A percentile compares a stretch with the other conserved stretches of the same genome.
phyloP scores from a whole-genome alignment of 164 flowering plant species.

The Amborella trichopoda region DNA sequence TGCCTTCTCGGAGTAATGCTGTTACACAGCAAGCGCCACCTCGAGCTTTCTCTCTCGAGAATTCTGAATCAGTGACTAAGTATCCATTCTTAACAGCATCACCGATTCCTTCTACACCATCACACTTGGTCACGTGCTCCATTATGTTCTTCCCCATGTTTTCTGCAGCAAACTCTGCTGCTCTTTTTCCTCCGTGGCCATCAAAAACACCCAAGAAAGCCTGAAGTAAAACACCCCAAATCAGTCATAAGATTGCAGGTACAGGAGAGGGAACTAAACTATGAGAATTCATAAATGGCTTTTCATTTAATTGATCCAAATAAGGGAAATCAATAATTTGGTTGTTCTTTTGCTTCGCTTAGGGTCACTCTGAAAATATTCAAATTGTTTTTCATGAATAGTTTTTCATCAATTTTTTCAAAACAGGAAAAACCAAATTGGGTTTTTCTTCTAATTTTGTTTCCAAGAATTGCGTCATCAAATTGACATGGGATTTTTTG shows the following conservation, averaged over 20 bases:
- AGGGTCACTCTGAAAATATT: no score
- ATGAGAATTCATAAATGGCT: not conserved
- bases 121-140: conserved; percentile 28
- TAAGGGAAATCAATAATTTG: not conserved
- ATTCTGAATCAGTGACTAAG: conserved; percentile 43
- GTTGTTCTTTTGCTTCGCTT: not conserved
- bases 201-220: conserved; percentile 79
- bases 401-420: no score
- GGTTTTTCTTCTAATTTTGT: no score
- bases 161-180: conserved; percentile 72
- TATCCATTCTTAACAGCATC: conserved; percentile 53
- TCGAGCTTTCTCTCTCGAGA: conserved; percentile 24
- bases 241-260: not conserved
- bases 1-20: conserved; percentile 48
- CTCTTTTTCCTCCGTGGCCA: conserved; percentile 82
- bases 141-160: conserved; percentile 47
- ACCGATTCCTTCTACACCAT: conserved; percentile 16
- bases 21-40: conserved; percentile 82
- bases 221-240: conserved; percentile 15
- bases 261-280: not conserved
- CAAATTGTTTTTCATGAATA: no score
- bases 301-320: not conserved
- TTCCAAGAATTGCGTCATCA: no score
- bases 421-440: no score
- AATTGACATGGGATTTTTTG: no score